Base-by-base conservation (phyloP, 108 stramenopile species). In the Discostella stelligeroides region DNA sequence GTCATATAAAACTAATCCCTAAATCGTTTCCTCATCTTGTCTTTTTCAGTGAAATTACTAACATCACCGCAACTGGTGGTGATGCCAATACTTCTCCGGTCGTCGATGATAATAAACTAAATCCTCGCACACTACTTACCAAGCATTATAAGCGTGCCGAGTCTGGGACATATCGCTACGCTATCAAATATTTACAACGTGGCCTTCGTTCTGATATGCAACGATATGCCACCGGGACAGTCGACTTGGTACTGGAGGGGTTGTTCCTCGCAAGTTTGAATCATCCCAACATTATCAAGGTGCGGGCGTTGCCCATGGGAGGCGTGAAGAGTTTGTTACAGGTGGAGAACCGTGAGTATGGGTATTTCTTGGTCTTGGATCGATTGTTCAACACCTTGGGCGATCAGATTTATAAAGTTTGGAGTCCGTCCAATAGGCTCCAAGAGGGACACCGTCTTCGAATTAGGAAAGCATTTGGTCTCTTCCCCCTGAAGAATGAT, bases 281-380 rank as follows among this genome's bases (percentile, higher is more conserved):
- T 42, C 89, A 93, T 70, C 89, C 86, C 24, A 84, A 93, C 66
- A 93, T 93, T 42, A 74, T 93, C 47, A 75, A 78, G 20, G 71
- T 93, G 17, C 80, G 89, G 7, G 92, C 79, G n/a, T 78, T 83
- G 37, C 83, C 90, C 1, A 73, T 72, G 37, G 74, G 77, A 27
- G 86, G 86, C 15, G 74, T 84, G 28, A 30, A 59, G 15, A 54
- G 63, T 21, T 64, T 84, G 67, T 75, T 82, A 51, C 68, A 63
- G 7, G 60, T 64, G 30, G 73, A 46, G 15, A 38, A 27, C 5
- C 73, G 9, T 21, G 29, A 25, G 72, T 69, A 50, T 47, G 82
- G 84, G 7, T 91, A 81, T 70, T 93, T 93, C 64, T 58, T 93
- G 21, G 62, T 93, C 9, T 68, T 93, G 47, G 92, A 93, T 81